A percentile compares a stretch with the other conserved stretches of the same genome.
phyloP scores from a whole-genome alignment of 495 filamentous ascomycete species.

The Trichoderma erinaceum region DNA sequence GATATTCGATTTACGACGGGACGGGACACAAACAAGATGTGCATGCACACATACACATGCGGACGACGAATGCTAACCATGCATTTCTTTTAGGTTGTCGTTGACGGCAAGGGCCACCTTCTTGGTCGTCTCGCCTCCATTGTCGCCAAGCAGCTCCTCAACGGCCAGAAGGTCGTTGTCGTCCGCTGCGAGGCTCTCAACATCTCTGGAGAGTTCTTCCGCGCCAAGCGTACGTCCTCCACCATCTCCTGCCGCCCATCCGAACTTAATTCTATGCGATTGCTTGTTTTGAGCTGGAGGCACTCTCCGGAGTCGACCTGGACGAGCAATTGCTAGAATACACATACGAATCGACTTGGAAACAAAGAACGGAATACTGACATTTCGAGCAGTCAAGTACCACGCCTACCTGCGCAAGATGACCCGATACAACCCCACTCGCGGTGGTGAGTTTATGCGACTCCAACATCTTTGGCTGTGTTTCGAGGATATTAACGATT shows the following conservation, averaged over 20 bases:
- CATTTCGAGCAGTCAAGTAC: constrained; percentile 80
- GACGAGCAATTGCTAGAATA: constrained; percentile 15
- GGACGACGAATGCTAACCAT: constrained; percentile 21
- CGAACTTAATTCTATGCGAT: not conserved
- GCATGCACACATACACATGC: not conserved
- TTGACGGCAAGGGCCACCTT: constrained; percentile 99
- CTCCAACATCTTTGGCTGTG: constrained; percentile 7
- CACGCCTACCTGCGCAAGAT: constrained; percentile 99
- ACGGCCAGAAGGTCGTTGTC: constrained; percentile 98
- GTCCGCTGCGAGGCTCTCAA: constrained; percentile 98
- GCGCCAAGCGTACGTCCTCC: constrained; percentile 91
- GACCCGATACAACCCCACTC: constrained; percentile 98
- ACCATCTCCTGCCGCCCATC: constrained; percentile 18
- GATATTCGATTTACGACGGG: not conserved
- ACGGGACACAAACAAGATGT: not conserved
- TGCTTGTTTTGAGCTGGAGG: not conserved
- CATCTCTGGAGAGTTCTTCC: constrained; percentile 99
- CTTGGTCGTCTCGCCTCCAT: constrained; percentile 97
- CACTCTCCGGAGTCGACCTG: not conserved
- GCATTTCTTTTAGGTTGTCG: constrained; percentile 63
- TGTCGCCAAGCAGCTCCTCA: constrained; percentile 98
- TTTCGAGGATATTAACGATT: not conserved
- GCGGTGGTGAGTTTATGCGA: constrained; percentile 66
- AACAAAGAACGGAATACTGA: constrained; percentile 16
- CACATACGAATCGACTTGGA: not conserved